A percentile compares a stretch with the other conserved stretches of the same genome.
Conservation (phyloP, 129 eudicot species). For the Tagetes patula region DNA sequence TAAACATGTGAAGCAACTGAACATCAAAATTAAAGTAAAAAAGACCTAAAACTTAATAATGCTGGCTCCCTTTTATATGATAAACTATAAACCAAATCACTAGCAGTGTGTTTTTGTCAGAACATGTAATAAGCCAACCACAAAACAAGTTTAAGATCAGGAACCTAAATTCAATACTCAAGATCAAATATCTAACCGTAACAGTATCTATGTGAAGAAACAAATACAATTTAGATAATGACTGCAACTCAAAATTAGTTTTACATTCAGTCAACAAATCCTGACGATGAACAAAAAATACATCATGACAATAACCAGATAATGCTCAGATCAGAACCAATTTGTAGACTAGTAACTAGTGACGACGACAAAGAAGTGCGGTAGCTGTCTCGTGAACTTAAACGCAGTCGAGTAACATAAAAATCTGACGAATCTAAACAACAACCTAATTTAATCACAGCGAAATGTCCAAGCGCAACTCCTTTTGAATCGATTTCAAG, state of each 20-base stretch:
- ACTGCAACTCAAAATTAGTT: background rate
- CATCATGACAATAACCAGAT: background rate
- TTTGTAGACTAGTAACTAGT: background rate
- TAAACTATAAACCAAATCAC: background rate
- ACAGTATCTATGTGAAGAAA: background rate
- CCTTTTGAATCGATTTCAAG: background rate
- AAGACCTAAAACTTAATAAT: background rate
- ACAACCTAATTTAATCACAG: background rate
- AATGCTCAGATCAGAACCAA: background rate
- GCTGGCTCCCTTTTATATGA: background rate
- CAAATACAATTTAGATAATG: background rate
- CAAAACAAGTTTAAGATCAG: slow-evolving; percentile 3
- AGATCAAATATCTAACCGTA: background rate
- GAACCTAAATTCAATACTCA: background rate
- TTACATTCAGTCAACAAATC: slow-evolving; percentile 3
- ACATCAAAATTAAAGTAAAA: background rate
- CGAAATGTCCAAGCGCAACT: background rate
- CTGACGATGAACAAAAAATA: background rate
- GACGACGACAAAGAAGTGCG: background rate
- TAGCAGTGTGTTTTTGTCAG: background rate
- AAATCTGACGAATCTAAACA: slow-evolving; percentile 11
- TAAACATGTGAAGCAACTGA: slow-evolving; percentile 3
- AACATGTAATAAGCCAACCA: slow-evolving; percentile 8
- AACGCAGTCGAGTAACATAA: background rate
- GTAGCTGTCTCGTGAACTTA: background rate